Evolutionary conservation across 2,329 filamentous ascomycete species (phyloP).

Genomic region (Microcyclospora tardicrescens): DNA sequence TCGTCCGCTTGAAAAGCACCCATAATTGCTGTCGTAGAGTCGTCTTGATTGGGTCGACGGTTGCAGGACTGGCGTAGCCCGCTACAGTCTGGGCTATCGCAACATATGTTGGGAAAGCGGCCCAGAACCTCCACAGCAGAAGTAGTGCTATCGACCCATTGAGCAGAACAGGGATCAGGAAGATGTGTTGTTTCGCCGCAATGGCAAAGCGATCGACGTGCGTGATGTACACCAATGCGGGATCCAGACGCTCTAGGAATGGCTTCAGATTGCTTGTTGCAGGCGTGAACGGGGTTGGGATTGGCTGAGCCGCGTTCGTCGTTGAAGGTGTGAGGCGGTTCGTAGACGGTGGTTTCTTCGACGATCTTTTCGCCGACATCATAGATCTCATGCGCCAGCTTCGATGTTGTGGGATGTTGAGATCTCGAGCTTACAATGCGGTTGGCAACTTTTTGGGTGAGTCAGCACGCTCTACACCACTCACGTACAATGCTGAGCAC

Average conservation of each 20-base stretch:
- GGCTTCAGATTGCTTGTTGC: conserved; percentile 50
- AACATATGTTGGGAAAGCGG: conserved; percentile 61
- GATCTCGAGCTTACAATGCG: no score
- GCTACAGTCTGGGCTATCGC: conserved; percentile 50
- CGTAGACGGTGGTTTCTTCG: no score
- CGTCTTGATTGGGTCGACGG: conserved; percentile 46
- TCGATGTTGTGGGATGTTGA: no score
- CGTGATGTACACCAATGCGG: conserved; percentile 64
- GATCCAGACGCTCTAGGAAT: conserved; percentile 54
- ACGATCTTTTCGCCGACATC: no score
- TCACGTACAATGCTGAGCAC: no score
- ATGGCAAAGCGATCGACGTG: conserved; percentile 63
- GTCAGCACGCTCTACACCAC: no score
- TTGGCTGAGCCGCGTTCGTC: neutral
- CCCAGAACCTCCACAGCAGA: conserved; percentile 55
- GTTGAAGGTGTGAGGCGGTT: no score
- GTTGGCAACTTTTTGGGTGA: no score
- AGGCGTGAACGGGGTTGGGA: conserved; percentile 49
- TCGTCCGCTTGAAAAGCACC: conserved; percentile 47
- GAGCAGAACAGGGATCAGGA: conserved; percentile 63
- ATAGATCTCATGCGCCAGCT: no score
- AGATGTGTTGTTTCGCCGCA: conserved; percentile 69
- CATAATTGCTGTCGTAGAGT: conserved; percentile 44
- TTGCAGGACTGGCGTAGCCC: conserved; percentile 53
- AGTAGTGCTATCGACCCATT: conserved; percentile 55